Evolutionary conservation across 2,329 filamentous ascomycete species (phyloP).

Genomic region (Arthrinium phaeospermum): DNA sequence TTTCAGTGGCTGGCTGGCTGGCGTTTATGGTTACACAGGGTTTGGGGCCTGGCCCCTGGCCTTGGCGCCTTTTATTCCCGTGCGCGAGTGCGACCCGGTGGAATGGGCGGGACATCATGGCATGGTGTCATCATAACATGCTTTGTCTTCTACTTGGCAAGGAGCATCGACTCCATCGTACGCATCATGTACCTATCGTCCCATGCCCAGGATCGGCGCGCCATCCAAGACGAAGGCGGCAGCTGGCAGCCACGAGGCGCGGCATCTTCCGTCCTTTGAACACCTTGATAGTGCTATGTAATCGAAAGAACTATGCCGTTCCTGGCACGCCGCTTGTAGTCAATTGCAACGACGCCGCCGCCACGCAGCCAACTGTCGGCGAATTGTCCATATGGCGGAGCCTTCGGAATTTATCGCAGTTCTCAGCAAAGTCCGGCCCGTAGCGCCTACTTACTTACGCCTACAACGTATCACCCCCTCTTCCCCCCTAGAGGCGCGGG

Average conservation of each 20-base stretch:
- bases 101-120: neutral
- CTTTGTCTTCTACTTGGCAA: neutral
- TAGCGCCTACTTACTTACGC: neutral
- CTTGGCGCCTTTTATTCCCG: neutral
- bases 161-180: neutral
- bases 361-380: neutral
- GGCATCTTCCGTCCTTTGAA: neutral
- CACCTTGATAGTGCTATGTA: neutral
- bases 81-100: neutral
- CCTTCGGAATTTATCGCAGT: neutral
- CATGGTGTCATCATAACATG: neutral
- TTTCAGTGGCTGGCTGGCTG: neutral
- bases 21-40: neutral
- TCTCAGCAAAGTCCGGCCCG: neutral
- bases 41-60: neutral
- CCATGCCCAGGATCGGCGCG: neutral
- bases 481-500: neutral
- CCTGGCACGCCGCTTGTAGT: neutral
- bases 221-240: neutral
- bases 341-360: conserved; percentile 2
- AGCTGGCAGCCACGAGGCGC: neutral
- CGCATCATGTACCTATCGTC: neutral
- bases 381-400: neutral
- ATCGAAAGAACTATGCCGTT: neutral
- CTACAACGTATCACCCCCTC: neutral